These are phyloP conservation scores for Eremothecium coryli DNA, from an alignment of 1,139 yeast species.

Conservation along the genomic window DNA sequence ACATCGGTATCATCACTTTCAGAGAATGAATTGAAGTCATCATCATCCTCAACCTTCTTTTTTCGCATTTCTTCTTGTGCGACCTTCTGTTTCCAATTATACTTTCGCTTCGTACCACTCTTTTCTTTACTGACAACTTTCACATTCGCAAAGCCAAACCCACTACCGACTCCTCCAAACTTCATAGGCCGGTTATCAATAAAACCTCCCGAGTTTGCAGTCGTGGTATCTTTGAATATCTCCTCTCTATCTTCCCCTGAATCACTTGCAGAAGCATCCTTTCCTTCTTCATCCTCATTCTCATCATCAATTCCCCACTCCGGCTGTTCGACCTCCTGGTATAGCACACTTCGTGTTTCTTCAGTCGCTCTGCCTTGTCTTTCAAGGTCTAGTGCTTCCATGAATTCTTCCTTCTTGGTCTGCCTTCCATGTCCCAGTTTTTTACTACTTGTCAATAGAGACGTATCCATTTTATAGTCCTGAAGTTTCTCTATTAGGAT, in stretches of 20 bases:
- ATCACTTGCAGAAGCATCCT: conserved; percentile 11
- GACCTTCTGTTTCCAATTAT: conserved; percentile 50
- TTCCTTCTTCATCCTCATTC: conserved; percentile 20
- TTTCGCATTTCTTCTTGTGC: conserved; percentile 39
- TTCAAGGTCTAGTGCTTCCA: conserved; percentile 69
- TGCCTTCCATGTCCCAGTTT: conserved; percentile 68
- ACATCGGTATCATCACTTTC: conserved; percentile 25
- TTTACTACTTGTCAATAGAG: conserved; percentile 60
- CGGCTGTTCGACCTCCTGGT: conserved; percentile 58
- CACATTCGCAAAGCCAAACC: conserved; percentile 57
- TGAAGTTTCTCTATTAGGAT: conserved; percentile 64
- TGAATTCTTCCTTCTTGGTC: conserved; percentile 60
- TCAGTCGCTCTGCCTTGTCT: conserved; percentile 68
- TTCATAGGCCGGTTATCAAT: conserved; percentile 64
- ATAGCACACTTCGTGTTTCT: conserved; percentile 50
- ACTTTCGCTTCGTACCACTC: conserved; percentile 38
- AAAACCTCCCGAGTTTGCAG: conserved; percentile 40
- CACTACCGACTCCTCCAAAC: conserved; percentile 52
- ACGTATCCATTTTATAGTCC: conserved; percentile 64
- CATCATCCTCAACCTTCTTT: conserved; percentile 35
- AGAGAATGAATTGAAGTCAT: conserved; percentile 36
- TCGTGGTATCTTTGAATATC: conserved; percentile 26
- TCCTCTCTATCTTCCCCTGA: conserved; percentile 24
- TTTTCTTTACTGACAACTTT: conserved; percentile 37
- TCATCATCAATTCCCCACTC: conserved; percentile 48